These are phyloP conservation scores for Apodospora peruviana DNA, from an alignment of 495 filamentous ascomycete species.

Conservation along the genomic window DNA sequence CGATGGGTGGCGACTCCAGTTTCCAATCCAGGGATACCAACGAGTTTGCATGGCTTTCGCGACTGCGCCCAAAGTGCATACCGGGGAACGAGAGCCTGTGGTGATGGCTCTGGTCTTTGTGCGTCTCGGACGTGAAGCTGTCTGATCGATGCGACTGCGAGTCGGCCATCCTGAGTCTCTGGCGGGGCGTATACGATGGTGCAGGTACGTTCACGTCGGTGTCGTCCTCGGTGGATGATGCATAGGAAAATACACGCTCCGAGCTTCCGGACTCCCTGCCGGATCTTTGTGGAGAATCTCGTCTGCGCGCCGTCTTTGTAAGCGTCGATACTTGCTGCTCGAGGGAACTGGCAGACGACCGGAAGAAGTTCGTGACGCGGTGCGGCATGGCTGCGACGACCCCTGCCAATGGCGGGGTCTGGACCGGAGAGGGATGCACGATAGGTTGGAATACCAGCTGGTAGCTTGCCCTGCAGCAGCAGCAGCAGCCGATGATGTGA, in stretches of 20 bases:
- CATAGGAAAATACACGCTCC: slow-evolving; percentile 28
- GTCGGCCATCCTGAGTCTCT: slow-evolving; percentile 20
- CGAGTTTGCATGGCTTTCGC: slow-evolving; percentile 32
- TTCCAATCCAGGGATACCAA: slow-evolving; percentile 62
- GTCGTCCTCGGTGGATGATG: slow-evolving; percentile 28
- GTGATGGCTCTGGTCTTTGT: slow-evolving; percentile 34
- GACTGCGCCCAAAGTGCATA: slow-evolving; percentile 43
- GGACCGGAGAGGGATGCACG: slow-evolving; percentile 1
- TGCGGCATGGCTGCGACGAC: slow-evolving; percentile 40
- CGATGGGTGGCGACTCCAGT: slow-evolving; percentile 84
- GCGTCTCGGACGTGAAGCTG: not conserved
- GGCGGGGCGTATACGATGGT: not conserved
- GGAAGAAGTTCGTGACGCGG: slow-evolving; percentile 45
- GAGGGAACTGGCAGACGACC: slow-evolving; percentile 31
- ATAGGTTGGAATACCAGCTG: too few relatives aligned
- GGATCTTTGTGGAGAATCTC: slow-evolving; percentile 17
- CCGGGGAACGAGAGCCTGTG: slow-evolving; percentile 43
- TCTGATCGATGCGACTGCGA: slow-evolving; percentile 9
- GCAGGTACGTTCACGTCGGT: slow-evolving; percentile 9
- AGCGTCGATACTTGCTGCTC: slow-evolving; percentile 26
- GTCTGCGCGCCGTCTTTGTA: slow-evolving; percentile 20
- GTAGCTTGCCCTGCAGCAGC: too few relatives aligned
- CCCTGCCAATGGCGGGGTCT: slow-evolving; percentile 13
- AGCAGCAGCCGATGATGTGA: too few relatives aligned
- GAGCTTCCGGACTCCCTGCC: slow-evolving; percentile 20